Evolutionary conservation across 257 asterid genomes (phyloP).

Genomic region (Solanum habrochaites): DNA sequence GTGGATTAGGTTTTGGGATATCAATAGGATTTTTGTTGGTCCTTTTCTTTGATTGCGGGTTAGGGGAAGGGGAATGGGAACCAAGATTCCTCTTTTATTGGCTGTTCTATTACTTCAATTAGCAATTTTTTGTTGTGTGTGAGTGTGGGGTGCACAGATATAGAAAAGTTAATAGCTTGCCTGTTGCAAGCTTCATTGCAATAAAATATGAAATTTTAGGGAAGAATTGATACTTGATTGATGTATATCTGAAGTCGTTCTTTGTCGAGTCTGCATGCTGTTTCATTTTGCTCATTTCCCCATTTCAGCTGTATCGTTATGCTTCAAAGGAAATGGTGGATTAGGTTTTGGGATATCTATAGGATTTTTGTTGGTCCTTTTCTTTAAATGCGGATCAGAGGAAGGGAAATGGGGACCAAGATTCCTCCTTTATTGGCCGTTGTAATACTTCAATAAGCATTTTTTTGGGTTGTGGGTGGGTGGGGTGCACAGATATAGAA

Average conservation of each 20-base stretch:
- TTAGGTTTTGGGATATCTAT: not conserved
- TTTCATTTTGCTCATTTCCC: not conserved
- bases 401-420: not conserved
- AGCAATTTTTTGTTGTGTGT: not conserved
- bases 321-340: not conserved
- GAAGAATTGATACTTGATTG: not conserved
- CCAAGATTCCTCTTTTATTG: not conserved
- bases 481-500: not conserved
- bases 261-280: not conserved
- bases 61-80: not conserved
- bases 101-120: not conserved
- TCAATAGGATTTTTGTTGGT: not conserved
- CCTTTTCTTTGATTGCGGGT: not conserved
- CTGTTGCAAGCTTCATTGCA: not conserved
- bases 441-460: not conserved
- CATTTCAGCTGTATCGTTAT: not conserved
- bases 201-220: not conserved
- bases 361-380: not conserved
- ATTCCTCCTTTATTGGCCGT: not conserved
- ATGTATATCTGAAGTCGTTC: not conserved
- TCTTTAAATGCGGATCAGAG: not conserved
- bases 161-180: not conserved
- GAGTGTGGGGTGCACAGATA: not conserved
- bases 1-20: not conserved
- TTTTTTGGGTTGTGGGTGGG: not conserved